Base-by-base conservation (phyloP, 1,139 yeast species). In the Saccharomyces hybrid region DNA sequence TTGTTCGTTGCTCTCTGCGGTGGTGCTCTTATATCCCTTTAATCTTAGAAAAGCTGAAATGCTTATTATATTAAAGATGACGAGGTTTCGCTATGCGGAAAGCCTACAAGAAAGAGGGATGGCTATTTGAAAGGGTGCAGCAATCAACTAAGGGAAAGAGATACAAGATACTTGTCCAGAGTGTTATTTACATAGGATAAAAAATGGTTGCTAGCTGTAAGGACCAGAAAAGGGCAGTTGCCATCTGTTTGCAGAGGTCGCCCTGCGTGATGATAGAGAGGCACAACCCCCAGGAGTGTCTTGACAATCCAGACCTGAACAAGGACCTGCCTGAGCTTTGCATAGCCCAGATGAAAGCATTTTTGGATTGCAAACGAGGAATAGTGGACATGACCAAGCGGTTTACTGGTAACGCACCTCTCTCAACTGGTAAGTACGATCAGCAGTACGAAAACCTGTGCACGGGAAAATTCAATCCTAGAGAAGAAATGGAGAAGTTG, bases 231-330 rank as follows among this genome's bases (percentile, higher is more conserved):
- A 88, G 82, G 64, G 96, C 96, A 14, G 89, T 93, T 58, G 98
- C 98, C 6, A 85, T 93, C 26, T 93, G 99, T 67, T 77, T 93
- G 51, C 99, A 93, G 70, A 78, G 97, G 68, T 90, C 98, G 4
- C 98, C 98, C 14, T 93, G 99, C 71, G 99, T 93, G 54, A 79
- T 93, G 74, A 80, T 93, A 46, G 88, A 93, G 59, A 77, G 99
- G 59, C 80, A 93, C 71, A 88, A 90, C 2, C 99, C 99, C 4
- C 85, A 88, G 60, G 85, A 89, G 57, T 93, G 99, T 68, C 72
- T 91, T 27, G 85, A 87, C 48, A 78, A 90, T 60, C 96, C 96
- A 0, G 85, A 85, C 59, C 77, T 93, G 50, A 77, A 84, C 55
- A 77, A 78, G 55, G 85, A 87, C 50, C 74, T 93, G 38, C 99